These are phyloP conservation scores for Tetracladium maxilliforme DNA, from an alignment of 2,329 filamentous ascomycete species.

Conservation along the genomic window DNA sequence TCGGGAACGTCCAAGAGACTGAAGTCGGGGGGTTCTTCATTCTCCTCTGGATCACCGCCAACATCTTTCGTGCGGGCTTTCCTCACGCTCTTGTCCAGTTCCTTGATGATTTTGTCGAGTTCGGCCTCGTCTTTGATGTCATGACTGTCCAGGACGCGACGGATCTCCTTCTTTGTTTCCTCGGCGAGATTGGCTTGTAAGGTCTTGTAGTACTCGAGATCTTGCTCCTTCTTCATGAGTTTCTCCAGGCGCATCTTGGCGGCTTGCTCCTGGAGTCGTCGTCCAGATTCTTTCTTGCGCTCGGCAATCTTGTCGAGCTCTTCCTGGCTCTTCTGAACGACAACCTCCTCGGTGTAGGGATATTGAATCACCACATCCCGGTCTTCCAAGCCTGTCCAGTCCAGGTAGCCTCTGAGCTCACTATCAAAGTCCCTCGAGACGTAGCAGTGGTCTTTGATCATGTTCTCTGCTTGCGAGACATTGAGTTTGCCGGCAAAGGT, in stretches of 20 bases:
- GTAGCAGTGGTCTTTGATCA: constrained; percentile 82
- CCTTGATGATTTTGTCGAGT: constrained; percentile 71
- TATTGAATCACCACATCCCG: constrained; percentile 83
- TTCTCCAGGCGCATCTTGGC: constrained; percentile 96
- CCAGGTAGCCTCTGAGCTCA: constrained; percentile 64
- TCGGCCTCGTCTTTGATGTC: constrained; percentile 85
- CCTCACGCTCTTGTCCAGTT: constrained; percentile 80
- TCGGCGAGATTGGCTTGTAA: constrained; percentile 58
- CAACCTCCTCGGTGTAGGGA: constrained; percentile 80
- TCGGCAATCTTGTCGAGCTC: constrained; percentile 83
- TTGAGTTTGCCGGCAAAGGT: constrained; percentile 77
- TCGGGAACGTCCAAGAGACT: constrained; percentile 80
- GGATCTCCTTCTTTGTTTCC: constrained; percentile 81
- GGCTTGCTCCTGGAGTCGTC: constrained; percentile 85
- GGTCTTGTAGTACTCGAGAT: constrained; percentile 85
- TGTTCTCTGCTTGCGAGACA: constrained; percentile 71
- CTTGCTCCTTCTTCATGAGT: constrained; percentile 87
- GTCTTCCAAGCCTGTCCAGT: constrained; percentile 86
- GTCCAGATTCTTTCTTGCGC: constrained; percentile 85
- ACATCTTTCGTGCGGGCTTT: constrained; percentile 89
- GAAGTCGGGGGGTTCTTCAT: constrained; percentile 68
- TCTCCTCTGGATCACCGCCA: constrained; percentile 68
- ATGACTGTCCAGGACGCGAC: constrained; percentile 72
- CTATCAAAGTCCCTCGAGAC: constrained; percentile 70
- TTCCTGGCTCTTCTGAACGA: constrained; percentile 86